Percentiles rank a stretch among this genome's conserved stretches.
phyloP scores from a whole-genome alignment of 108 stramenopile genomes.

The Nitzschia putrida region DNA sequence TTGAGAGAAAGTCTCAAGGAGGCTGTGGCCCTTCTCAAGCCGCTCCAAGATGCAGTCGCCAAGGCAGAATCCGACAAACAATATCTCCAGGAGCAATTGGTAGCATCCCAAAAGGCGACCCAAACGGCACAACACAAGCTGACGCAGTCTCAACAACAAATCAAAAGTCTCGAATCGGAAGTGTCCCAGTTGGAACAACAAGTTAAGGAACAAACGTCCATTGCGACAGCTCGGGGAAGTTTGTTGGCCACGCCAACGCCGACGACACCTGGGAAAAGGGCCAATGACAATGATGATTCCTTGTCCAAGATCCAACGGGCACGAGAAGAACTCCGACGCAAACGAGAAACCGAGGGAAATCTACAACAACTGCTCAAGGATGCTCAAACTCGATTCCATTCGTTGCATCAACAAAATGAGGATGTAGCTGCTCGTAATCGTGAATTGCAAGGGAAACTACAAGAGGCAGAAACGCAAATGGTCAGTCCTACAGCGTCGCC shows the following conservation, averaged over 20 bases:
- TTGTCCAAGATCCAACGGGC: constrained; percentile 44
- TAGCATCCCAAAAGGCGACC: constrained; percentile 18
- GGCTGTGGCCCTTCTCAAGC: constrained; percentile 57
- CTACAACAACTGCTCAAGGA: constrained; percentile 43
- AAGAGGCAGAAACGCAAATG: constrained; percentile 25
- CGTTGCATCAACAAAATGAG: constrained; percentile 45
- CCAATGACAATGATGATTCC: constrained; percentile 26
- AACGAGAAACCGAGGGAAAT: constrained; percentile 48
- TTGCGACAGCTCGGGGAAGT: constrained; percentile 27
- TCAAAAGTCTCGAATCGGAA: constrained; percentile 23
- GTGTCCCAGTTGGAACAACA: constrained; percentile 32
- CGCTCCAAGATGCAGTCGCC: constrained; percentile 62
- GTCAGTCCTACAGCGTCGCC: background rate
- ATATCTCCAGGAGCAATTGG: constrained; percentile 29
- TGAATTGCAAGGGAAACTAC: constrained; percentile 42
- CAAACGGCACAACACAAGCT: background rate
- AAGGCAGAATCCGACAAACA: constrained; percentile 40
- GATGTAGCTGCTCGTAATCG: constrained; percentile 34
- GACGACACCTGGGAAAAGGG: background rate
- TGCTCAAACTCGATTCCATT: constrained; percentile 45
- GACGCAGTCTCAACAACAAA: constrained; percentile 3
- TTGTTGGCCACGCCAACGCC: constrained; percentile 11
- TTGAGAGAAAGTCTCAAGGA: constrained; percentile 52
- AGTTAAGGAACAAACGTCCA: constrained; percentile 26
- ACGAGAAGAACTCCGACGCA: constrained; percentile 45